Conservation (phyloP, 2,329 filamentous ascomycete species). For the Sporothrix pseudoabietina region DNA sequence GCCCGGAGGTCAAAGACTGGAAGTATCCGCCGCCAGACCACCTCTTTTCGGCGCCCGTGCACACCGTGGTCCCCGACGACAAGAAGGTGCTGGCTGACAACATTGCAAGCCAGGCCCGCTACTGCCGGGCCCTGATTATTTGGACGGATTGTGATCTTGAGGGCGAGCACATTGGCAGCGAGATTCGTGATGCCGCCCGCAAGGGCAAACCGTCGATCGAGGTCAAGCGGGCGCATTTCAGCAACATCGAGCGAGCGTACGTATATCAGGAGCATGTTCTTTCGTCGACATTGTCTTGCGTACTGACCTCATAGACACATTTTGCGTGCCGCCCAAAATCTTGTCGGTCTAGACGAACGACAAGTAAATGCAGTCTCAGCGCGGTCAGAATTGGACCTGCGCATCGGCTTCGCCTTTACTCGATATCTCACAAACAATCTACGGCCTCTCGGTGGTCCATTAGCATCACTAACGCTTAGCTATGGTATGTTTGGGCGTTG, state of each 20-base stretch:
- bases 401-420: conserved; percentile 91
- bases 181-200: conserved; percentile 80
- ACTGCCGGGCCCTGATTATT: conserved; percentile 78
- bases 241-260: conserved; percentile 89
- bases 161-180: conserved; percentile 92
- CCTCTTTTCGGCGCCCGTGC: conserved; percentile 80
- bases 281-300: not conserved
- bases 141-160: conserved; percentile 99
- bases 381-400: conserved; percentile 87
- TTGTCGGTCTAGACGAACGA: conserved; percentile 76
- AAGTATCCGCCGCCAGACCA: conserved; percentile 73
- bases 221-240: conserved; percentile 86
- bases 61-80: conserved; percentile 68
- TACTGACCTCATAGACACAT: conserved; percentile 66
- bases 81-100: conserved; percentile 82
- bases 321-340: conserved; percentile 74
- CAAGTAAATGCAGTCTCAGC: conserved; percentile 87
- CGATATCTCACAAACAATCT: conserved; percentile 80
- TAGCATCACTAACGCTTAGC: conserved; percentile 70
- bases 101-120: conserved; percentile 75
- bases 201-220: conserved; percentile 73
- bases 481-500: conserved; percentile 63
- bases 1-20: conserved; percentile 75
- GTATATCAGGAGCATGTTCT: conserved; percentile 38
- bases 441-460: conserved; percentile 67